Evolutionary conservation across 1,139 yeast species (phyloP).

Genomic region (Suhomyces kunorum): DNA sequence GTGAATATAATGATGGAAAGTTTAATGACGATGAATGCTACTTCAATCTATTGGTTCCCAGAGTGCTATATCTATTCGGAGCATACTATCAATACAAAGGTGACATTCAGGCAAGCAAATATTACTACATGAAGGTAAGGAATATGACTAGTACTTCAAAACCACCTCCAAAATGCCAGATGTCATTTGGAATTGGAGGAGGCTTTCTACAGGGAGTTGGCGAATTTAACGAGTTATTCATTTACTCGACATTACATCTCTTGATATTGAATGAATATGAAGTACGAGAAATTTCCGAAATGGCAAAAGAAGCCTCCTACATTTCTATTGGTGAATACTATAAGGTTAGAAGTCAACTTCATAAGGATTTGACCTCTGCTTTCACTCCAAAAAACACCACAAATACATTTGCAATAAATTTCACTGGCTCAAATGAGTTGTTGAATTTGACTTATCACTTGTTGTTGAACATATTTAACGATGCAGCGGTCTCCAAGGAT

Average conservation of each 20-base stretch:
- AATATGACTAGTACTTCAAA: conserved; percentile 15
- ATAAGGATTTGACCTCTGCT: conserved; percentile 21
- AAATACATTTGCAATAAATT: conserved; percentile 24
- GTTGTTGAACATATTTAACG: conserved; percentile 14
- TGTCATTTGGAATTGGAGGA: conserved; percentile 25
- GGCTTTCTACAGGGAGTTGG: conserved; percentile 18
- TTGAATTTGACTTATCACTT: conserved; percentile 16
- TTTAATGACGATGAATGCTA: conserved; percentile 35
- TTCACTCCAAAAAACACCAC: conserved; percentile 19
- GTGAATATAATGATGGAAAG: conserved; percentile 29
- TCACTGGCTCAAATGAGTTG: conserved; percentile 21
- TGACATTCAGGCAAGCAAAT: conserved; percentile 38
- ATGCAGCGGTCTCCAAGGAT: conserved; percentile 6
- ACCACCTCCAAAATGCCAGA: not conserved
- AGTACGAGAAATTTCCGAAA: conserved; percentile 14
- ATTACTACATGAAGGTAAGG: conserved; percentile 36
- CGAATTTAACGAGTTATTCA: conserved; percentile 28
- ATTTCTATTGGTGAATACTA: conserved; percentile 15
- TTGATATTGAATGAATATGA: conserved; percentile 30
- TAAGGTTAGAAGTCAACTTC: conserved; percentile 20
- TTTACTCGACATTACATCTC: conserved; percentile 30
- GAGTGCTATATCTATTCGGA: conserved; percentile 40
- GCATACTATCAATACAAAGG: conserved; percentile 38
- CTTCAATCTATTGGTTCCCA: conserved; percentile 36
- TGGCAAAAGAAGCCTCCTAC: conserved; percentile 7